Conservation (phyloP, 2,329 filamentous ascomycete genomes). For the Verticillium nonalfalfae region DNA sequence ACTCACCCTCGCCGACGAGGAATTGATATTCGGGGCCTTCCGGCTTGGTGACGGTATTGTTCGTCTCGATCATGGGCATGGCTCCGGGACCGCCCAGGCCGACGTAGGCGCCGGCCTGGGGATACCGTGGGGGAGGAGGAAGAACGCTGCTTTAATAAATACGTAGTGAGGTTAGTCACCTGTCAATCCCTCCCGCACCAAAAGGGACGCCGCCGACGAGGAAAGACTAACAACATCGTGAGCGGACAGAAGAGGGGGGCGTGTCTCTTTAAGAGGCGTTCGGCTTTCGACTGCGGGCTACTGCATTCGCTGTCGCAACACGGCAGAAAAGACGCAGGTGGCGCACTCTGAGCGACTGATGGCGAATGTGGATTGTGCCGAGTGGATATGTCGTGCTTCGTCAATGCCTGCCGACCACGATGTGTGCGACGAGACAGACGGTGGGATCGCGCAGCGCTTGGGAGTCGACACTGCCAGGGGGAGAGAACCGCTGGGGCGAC, state of each 20-base stretch:
- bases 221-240: neutral
- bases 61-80: constrained; percentile 82
- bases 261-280: neutral
- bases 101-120: constrained; percentile 67
- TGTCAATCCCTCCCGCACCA: neutral
- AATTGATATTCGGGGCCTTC: constrained; percentile 81
- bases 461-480: neutral
- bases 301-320: neutral
- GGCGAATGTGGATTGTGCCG: neutral
- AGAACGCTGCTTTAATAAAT: constrained; percentile 54
- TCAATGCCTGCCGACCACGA: neutral
- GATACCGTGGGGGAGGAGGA: constrained; percentile 81
- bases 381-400: neutral
- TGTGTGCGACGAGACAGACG: neutral
- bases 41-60: constrained; percentile 78
- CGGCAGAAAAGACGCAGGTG: neutral
- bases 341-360: neutral
- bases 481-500: neutral
- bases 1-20: constrained; percentile 80
- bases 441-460: neutral
- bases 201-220: neutral
- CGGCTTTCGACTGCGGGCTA: neutral
- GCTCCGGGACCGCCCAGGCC: constrained; percentile 61
- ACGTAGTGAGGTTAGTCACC: neutral
- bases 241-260: neutral